Base-by-base conservation (phyloP, 441 rosid species). In the Rhodomyrtus psidioides region DNA sequence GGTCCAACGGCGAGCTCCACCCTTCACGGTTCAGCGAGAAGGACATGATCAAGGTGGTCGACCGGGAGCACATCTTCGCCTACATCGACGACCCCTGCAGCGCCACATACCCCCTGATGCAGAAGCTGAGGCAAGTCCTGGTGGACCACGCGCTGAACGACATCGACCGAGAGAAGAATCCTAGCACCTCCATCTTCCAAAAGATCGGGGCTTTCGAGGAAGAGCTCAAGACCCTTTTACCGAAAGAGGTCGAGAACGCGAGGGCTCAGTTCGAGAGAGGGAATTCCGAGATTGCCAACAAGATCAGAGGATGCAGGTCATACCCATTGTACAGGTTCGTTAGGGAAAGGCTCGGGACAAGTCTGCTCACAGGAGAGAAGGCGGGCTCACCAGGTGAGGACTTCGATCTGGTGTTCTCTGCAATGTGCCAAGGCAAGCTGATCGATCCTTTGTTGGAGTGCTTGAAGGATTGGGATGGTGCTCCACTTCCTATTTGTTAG, bases 51-150 rank as follows among this genome's bases (percentile, higher is more conserved):
- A 88, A 89, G 84, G 92, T 91, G 0, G 94, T 93, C 0, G 96
- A 95, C 74, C 88, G 91, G 23, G 95, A 95, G 34, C 15, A 89
- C 42, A 82, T 93, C 4, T 95, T 90, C 26, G 88, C 93, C 9
- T 95, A 95, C 86, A 81, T 90, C 6, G 97, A 95, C 58, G 97
- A 95, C 57, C 97, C 97, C 3, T 94, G 97, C 91, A 89, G 93
- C 56, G 89, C 91, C 34, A 91, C 88, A 34, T 93, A 95, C 83
- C 95, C 96, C 5, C 74, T 95, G 53, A 90, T 95, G 93, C 94
- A 92, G 85, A 94, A 92, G 75, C 90, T 95, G 54, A 90, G 97
- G 74, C 94, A 93, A 49, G 92, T 93, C 39, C 92, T 94, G 0
- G 93, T 94, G n/a, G 95, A 94, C 24, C 90, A 92, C 44, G 95